Evolutionary conservation across 225 moss, liverwort and hornwort species (phyloP), one percentile per base, ranked within the genome.

Genomic region (Pleurozium schreberi): DNA sequence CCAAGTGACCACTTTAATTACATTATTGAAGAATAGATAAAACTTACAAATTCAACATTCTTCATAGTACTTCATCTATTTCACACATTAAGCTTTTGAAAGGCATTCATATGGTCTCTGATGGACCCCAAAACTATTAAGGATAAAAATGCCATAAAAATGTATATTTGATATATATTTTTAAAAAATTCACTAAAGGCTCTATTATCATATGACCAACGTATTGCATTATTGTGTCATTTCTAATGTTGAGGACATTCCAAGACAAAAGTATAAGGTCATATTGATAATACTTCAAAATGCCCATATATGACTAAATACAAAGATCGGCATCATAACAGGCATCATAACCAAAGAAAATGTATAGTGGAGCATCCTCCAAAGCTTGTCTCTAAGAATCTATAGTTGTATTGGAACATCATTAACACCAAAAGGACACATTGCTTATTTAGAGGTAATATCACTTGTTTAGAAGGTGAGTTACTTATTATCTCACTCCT

Each of bases 231-330:
- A 20, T 50, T 34, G 50, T 0, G 0, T 33, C 3, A 8, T 33
- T 5, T 75, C 5, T 34, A 50, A 34, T 50, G 20, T 75, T 50
- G 13, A 75, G 3, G 34, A 52, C 8, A 52, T 52, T 76, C 5
- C 0, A 76, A 21, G 5, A 76, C 0, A 0, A 52, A 0, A 0
- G 3, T 76, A 14, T 21, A 13, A 75, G 1, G 13, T 34, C 10
- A 52, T 33, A 11, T 34, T 13, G 7, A 4, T 75, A 49, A 20
- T 4, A 33, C 7, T 33, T 75, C 33, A 75, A 75, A 75, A 31
- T 10, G 28, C 7, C 6, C 2, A 2, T 47, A 18, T 18, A 74
- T 11, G 18, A 47, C 31, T 30, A 74, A 45, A 47, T 4, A 74
- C 14, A 30, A 14, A 74, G 47, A 30, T 47, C 10, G 47, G 10